Percentiles rank a stretch among this genome's conserved stretches.
phyloP scores from a whole-genome alignment of 495 filamentous ascomycete species.

The Daldinia childiae region DNA sequence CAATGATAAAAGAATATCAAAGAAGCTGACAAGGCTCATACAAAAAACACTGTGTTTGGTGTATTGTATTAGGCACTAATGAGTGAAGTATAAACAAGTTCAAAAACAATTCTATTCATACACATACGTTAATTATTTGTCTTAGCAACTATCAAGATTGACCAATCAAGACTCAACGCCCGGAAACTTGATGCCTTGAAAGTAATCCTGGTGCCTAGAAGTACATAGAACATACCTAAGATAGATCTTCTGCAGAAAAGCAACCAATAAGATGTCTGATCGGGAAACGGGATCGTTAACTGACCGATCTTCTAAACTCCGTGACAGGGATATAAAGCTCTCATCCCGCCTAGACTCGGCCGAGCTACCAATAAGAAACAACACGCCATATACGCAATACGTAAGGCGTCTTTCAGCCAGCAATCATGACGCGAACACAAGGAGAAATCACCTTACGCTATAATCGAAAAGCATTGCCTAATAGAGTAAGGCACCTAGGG shows the following conservation, averaged over 20 bases:
- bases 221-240: background rate
- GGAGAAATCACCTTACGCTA: slow-evolving; percentile 33
- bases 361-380: slow-evolving; percentile 26
- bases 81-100: too few species aligned
- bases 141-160: background rate
- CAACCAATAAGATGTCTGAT: slow-evolving; percentile 17
- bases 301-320: slow-evolving; percentile 22
- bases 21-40: background rate
- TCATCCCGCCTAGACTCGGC: slow-evolving; percentile 1
- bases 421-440: slow-evolving; percentile 39
- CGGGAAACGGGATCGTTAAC: slow-evolving; percentile 29
- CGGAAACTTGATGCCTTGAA: background rate
- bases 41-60: background rate
- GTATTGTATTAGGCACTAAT: too few species aligned
- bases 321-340: slow-evolving; percentile 16
- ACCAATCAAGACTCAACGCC: background rate
- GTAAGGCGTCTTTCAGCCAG: slow-evolving; percentile 15
- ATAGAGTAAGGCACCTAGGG: background rate
- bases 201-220: background rate
- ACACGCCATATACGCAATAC: slow-evolving; percentile 12
- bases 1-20: background rate
- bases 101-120: too few species aligned
- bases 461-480: slow-evolving; percentile 4
- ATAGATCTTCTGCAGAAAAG: background rate
- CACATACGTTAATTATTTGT: background rate